phyloP scores from a whole-genome alignment of 176 grass and related monocot genomes.

The Oryza glaberrima region DNA sequence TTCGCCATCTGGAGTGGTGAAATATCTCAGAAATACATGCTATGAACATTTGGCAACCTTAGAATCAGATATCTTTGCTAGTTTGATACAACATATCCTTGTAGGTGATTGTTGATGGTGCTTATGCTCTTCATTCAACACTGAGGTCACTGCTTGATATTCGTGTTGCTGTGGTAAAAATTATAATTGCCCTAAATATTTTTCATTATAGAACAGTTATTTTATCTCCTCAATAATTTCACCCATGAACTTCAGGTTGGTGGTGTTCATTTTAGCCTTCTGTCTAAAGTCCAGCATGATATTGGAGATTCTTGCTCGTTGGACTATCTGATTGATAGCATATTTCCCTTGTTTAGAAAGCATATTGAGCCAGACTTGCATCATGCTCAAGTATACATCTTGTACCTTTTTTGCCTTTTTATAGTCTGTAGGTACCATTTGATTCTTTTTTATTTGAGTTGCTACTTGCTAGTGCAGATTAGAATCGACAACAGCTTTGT shows the following conservation, averaged over 20 bases:
- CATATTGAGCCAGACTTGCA: conserved; percentile 98
- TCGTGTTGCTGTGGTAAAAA: conserved; percentile 93
- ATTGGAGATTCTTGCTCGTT: conserved; percentile 99
- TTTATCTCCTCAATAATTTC: conserved; percentile 36
- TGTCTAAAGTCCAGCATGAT: conserved; percentile 98
- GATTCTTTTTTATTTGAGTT: conserved; percentile 45
- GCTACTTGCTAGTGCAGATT: conserved; percentile 69
- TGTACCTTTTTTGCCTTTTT: conserved; percentile 37
- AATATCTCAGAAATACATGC: conserved; percentile 41
- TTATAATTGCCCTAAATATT: conserved; percentile 21
- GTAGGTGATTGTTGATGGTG: conserved; percentile 96
- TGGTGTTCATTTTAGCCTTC: conserved; percentile 94
- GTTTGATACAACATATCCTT: conserved; percentile 49
- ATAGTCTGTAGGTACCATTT: conserved; percentile 35
- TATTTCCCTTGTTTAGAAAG: conserved; percentile 95
- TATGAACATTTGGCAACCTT: conserved; percentile 20
- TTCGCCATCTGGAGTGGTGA: conserved; percentile 83
- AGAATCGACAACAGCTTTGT: conserved; percentile 98
- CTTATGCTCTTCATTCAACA: conserved; percentile 95
- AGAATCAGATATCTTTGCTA: conserved; percentile 9
- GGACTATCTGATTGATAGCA: conserved; percentile 99
- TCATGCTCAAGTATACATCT: conserved; percentile 81
- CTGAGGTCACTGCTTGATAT: conserved; percentile 94
- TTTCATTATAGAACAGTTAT: conserved; percentile 27
- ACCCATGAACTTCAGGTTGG: conserved; percentile 67